Percentiles rank a stretch among this genome's conserved stretches.
phyloP scores from a whole-genome alignment of 2,329 filamentous ascomycete genomes.

The Penicillium janthinellum region DNA sequence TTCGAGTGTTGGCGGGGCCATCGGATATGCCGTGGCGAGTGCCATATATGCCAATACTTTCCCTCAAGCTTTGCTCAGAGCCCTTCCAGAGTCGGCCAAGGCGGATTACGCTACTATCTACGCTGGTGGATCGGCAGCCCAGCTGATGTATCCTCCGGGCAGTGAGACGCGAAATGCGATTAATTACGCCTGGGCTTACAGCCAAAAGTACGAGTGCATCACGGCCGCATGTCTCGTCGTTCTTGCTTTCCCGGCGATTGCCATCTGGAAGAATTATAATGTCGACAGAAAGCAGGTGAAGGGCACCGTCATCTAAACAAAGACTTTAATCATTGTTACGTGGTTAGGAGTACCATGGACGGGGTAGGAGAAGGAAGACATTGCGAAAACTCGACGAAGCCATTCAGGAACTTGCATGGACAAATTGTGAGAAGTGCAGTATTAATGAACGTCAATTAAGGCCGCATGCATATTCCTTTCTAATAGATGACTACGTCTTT shows the following conservation, averaged over 20 bases:
- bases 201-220: constrained; percentile 30
- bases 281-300: constrained; percentile 35
- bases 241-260: constrained; percentile 28
- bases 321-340: not conserved
- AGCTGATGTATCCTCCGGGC: constrained; percentile 35
- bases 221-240: constrained; percentile 27
- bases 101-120: constrained; percentile 24
- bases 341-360: not conserved
- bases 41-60: constrained; percentile 25
- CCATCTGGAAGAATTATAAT: constrained; percentile 32
- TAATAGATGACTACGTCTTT: no score
- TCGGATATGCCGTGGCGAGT: constrained; percentile 33
- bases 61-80: constrained; percentile 13
- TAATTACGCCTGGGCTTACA: constrained; percentile 38
- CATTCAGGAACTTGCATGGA: not conserved
- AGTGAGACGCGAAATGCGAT: constrained; percentile 34
- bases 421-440: no score
- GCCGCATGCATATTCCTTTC: no score
- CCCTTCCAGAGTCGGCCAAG: constrained; percentile 24
- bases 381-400: not conserved
- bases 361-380: not conserved
- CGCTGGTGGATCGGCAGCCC: constrained; percentile 27
- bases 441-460: no score
- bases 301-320: constrained; percentile 18
- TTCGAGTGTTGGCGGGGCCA: constrained; percentile 36